These are phyloP conservation scores for Lactarius evosmus DNA, from an alignment of 768 basidiomycete genomes.

Conservation along the genomic window DNA sequence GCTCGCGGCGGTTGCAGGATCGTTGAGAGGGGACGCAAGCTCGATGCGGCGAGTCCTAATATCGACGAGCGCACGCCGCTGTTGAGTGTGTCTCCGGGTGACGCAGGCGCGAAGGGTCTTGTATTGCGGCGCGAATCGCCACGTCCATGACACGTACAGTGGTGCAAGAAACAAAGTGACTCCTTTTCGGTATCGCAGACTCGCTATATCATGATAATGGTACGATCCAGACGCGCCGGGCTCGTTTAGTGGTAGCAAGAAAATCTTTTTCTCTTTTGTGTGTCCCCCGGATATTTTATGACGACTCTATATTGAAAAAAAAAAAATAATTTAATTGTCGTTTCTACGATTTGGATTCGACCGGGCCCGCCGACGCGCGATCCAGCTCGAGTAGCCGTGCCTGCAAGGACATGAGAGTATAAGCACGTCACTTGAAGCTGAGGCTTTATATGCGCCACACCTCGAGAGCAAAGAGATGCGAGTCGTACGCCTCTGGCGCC, in stretches of 20 bases:
- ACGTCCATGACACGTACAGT: neutral
- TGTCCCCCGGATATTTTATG: neutral
- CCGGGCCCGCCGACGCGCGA: neutral
- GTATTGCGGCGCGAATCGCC: slow-evolving; percentile 7
- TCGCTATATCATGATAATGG: neutral
- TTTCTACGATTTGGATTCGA: neutral
- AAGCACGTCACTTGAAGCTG: neutral
- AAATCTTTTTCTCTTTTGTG: neutral
- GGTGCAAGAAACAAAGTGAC: slow-evolving; percentile 56
- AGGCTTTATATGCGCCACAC: slow-evolving; percentile 36
- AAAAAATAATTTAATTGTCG: neutral
- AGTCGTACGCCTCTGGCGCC: slow-evolving; percentile 69
- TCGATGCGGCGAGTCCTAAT: slow-evolving; percentile 11
- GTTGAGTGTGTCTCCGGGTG: slow-evolving; percentile 8
- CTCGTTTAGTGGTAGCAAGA: neutral
- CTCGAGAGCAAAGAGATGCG: slow-evolving; percentile 75
- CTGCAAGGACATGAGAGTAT: neutral
- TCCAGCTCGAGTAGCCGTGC: slow-evolving; percentile 22
- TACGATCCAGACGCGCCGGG: neutral
- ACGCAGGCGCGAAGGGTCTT: neutral
- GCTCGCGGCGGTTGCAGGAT: slow-evolving; percentile 38
- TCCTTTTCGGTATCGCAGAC: neutral
- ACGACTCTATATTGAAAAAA: neutral
- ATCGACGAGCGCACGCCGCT: slow-evolving; percentile 19
- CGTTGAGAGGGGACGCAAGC: slow-evolving; percentile 48